Conservation (phyloP, 176 grass and related monocot species). For the Musa itinerans region DNA sequence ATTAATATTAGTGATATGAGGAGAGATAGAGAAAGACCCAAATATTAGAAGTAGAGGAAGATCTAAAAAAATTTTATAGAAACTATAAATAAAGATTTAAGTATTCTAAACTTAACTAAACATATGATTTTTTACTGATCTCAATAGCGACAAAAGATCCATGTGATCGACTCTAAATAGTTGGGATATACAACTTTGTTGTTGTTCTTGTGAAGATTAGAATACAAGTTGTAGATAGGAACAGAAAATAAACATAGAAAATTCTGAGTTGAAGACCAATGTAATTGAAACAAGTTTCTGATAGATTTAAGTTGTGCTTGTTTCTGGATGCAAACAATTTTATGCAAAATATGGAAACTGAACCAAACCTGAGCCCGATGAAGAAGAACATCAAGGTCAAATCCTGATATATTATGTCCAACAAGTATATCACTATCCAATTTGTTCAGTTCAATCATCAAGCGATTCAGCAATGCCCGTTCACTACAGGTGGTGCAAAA, state of each 20-base stretch:
- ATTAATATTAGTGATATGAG: too few species aligned
- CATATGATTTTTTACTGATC: too few species aligned
- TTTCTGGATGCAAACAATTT: not conserved
- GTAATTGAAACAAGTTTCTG: not conserved
- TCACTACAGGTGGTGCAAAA: conserved; percentile 47
- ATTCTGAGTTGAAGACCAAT: not conserved
- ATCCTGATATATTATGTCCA: conserved; percentile 97
- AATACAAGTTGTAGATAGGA: not conserved
- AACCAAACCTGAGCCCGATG: conserved; percentile 74
- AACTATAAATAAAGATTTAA: too few species aligned
- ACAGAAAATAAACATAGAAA: not conserved
- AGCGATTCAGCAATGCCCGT: conserved; percentile 88
- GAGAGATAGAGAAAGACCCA: too few species aligned
- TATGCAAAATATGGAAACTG: not conserved
- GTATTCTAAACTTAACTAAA: too few species aligned
- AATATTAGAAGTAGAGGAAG: too few species aligned
- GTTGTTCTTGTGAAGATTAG: not conserved
- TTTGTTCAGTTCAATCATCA: conserved; percentile 93
- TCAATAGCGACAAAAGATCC: too few species aligned
- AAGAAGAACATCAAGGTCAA: conserved; percentile 90
- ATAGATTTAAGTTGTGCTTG: not conserved
- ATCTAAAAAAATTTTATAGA: too few species aligned
- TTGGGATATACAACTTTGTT: too few species aligned
- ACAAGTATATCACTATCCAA: conserved; percentile 91
- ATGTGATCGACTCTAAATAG: too few species aligned